Evolutionary conservation across 208 protist genomes (phyloP).

Genomic region (Acanthamoeba quina): DNA sequence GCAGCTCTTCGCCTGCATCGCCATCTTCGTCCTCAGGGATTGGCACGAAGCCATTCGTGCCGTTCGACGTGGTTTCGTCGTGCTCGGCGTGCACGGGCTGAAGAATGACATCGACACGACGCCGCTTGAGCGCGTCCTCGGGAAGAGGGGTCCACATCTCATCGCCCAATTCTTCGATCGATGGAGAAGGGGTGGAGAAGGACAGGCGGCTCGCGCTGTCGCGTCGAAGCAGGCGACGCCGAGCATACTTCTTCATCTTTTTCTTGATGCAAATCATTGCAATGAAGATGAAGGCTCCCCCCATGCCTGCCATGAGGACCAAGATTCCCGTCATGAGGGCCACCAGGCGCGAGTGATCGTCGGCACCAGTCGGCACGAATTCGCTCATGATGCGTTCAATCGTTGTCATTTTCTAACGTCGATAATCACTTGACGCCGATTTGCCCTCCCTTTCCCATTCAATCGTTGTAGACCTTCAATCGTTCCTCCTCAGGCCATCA

Average conservation of each 20-base stretch:
- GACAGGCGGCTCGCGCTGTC: background rate
- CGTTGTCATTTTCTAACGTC: background rate
- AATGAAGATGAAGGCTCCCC: background rate
- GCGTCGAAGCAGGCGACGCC: background rate
- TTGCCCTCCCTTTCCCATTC: too few species aligned
- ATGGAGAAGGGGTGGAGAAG: background rate
- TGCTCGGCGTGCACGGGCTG: background rate
- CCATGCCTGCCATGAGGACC: background rate
- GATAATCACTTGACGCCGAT: too few species aligned
- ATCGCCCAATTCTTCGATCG: background rate
- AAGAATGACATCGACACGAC: background rate
- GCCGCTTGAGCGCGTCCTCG: background rate
- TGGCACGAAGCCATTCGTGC: background rate
- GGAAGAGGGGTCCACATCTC: slow-evolving; percentile 9
- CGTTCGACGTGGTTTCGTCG: background rate
- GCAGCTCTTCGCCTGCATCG: background rate
- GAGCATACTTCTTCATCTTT: background rate
- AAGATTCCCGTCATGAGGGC: background rate
- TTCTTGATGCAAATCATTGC: background rate
- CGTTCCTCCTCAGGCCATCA: too few species aligned
- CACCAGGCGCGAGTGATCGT: background rate
- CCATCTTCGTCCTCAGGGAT: background rate
- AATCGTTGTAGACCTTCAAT: too few species aligned
- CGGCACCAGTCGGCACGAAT: background rate
- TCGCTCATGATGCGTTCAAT: background rate